Percentiles rank a stretch among this genome's conserved stretches.
Evolutionary conservation across 306 rosid genomes (phyloP).

Genomic region (Cicer pinnatifidum): DNA sequence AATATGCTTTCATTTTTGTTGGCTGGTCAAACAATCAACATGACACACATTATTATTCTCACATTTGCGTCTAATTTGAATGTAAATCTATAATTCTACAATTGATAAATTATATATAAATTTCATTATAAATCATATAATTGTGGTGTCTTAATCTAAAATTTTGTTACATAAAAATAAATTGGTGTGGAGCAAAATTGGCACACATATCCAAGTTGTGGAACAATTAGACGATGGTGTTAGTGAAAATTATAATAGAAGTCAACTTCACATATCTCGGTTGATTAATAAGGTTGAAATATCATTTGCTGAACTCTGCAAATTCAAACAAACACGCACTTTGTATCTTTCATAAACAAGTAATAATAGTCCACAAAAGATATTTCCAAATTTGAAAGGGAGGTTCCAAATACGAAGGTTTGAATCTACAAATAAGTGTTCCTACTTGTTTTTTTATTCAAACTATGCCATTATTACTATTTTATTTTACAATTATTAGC

Average conservation of each 20-base stretch:
- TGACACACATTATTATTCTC: no score
- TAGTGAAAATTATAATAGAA: constrained; percentile 4
- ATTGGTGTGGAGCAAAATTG: not conserved
- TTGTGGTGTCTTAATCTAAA: no score
- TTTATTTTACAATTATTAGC: not conserved
- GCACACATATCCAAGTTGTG: no score
- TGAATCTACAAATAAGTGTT: no score
- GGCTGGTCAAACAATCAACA: not conserved
- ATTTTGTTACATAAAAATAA: no score
- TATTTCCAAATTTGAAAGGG: not conserved
- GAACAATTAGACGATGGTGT: not conserved
- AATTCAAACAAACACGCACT: not conserved
- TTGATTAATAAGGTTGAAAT: not conserved
- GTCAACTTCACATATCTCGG: not conserved
- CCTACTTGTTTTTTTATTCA: no score
- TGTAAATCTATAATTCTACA: no score
- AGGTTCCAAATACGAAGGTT: not conserved
- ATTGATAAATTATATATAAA: no score
- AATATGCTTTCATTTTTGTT: constrained; percentile 12
- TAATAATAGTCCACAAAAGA: constrained; percentile 3
- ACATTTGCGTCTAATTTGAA: no score
- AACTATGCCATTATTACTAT: no score
- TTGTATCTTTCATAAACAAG: no score
- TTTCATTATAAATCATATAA: no score
- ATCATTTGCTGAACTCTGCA: not conserved